phyloP scores from a whole-genome alignment of 2,329 filamentous ascomycete genomes.

The Hymenoscyphus scutula region DNA sequence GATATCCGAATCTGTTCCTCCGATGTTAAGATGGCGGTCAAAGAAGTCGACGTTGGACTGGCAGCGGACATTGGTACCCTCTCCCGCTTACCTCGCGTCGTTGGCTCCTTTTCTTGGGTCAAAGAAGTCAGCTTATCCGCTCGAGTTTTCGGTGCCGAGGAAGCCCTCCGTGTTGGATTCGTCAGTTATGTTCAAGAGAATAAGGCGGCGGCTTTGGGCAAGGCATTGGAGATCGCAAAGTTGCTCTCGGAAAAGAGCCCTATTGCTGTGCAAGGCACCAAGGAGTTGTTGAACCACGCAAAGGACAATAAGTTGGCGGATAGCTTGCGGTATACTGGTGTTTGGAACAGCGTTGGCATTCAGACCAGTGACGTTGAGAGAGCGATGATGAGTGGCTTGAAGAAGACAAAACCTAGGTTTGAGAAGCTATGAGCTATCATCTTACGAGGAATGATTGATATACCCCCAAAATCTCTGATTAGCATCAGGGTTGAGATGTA shows the following conservation, averaged over 20 bases:
- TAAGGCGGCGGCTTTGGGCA: slow-evolving; percentile 62
- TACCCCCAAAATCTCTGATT: too few species aligned
- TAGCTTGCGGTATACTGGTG: slow-evolving; percentile 75
- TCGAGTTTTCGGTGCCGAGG: slow-evolving; percentile 64
- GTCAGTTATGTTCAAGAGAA: slow-evolving; percentile 62
- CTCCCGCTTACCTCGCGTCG: slow-evolving; percentile 68
- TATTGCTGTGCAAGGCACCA: slow-evolving; percentile 82
- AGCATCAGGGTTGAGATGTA: too few species aligned
- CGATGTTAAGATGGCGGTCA: slow-evolving; percentile 65
- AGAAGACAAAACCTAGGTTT: slow-evolving; percentile 78
- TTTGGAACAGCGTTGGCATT: slow-evolving; percentile 84
- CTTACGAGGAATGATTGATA: too few species aligned
- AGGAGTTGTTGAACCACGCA: slow-evolving; percentile 80
- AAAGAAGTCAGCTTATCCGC: slow-evolving; percentile 76
- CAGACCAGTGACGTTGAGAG: slow-evolving; percentile 75
- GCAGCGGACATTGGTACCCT: slow-evolving; percentile 78
- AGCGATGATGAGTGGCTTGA: slow-evolving; percentile 72
- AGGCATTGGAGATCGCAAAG: slow-evolving; percentile 61
- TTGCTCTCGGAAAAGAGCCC: slow-evolving; percentile 79
- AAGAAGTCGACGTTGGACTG: slow-evolving; percentile 80
- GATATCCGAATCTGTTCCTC: slow-evolving; percentile 67
- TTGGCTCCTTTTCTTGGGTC: slow-evolving; percentile 70
- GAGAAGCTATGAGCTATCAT: slow-evolving; percentile 69
- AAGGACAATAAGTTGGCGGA: slow-evolving; percentile 76
- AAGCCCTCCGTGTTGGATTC: slow-evolving; percentile 68